These are phyloP conservation scores for Coleophoma eucalyptorum DNA, from an alignment of 2,329 filamentous ascomycete genomes.

Conservation along the genomic window DNA sequence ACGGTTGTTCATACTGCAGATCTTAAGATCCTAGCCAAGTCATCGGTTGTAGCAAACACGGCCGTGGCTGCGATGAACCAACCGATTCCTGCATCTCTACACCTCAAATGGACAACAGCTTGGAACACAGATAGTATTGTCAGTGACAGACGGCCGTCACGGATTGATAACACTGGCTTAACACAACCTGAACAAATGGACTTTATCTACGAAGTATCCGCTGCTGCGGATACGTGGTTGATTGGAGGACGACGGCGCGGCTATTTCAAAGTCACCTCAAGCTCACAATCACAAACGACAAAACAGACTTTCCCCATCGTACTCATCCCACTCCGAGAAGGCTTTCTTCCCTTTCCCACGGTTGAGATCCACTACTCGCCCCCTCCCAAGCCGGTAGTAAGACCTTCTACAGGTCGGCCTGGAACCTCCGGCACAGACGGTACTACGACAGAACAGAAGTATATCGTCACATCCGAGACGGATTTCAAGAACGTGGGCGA, in stretches of 20 bases:
- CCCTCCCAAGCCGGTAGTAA: conserved; percentile 40
- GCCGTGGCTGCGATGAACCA: conserved; percentile 56
- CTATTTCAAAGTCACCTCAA: conserved; percentile 62
- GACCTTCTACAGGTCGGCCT: conserved; percentile 8
- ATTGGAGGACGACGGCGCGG: conserved; percentile 78
- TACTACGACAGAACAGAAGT: conserved; percentile 12
- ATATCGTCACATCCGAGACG: conserved; percentile 62
- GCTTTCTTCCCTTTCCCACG: conserved; percentile 71
- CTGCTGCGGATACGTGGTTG: conserved; percentile 74
- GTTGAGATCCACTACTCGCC: conserved; percentile 62
- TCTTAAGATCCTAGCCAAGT: conserved; percentile 45
- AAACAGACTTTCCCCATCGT: conserved; percentile 61
- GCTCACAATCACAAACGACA: conserved; percentile 38
- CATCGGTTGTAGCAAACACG: conserved; percentile 28
- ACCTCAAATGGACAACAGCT: conserved; percentile 56
- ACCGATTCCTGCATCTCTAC: conserved; percentile 58
- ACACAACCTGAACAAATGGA: conserved; percentile 46
- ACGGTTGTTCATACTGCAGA: conserved; percentile 79
- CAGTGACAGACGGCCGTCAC: conserved; percentile 11
- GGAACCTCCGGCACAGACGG: conserved; percentile 14
- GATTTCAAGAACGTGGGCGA: conserved; percentile 78
- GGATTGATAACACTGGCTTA: neutral
- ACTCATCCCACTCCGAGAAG: conserved; percentile 75
- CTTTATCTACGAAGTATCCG: conserved; percentile 80
- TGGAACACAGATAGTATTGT: conserved; percentile 48